phyloP scores from a whole-genome alignment of 2,329 filamentous ascomycete genomes.

The Claviceps fusiformis region DNA sequence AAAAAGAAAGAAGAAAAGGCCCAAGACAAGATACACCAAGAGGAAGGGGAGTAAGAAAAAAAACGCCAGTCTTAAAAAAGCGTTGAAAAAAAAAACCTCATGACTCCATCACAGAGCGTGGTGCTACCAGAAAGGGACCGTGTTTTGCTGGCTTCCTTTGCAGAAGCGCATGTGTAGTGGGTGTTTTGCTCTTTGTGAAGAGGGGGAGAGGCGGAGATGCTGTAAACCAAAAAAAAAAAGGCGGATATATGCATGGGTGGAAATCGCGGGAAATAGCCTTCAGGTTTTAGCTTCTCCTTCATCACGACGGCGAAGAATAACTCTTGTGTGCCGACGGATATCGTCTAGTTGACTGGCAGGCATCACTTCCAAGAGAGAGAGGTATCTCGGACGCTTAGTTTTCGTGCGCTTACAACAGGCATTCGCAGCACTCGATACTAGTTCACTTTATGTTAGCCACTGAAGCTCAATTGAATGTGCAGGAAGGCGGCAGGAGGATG shows the following conservation, averaged over 20 bases:
- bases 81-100: background rate
- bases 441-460: background rate
- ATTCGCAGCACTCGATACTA: constrained; percentile 29
- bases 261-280: background rate
- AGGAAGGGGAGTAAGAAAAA: background rate
- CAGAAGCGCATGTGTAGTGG: background rate
- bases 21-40: background rate
- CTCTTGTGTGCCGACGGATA: background rate
- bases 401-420: constrained; percentile 17
- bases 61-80: background rate
- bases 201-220: background rate
- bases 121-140: background rate
- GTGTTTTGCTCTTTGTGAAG: too few relatives aligned
- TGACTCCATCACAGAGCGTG: background rate
- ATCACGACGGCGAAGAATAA: background rate
- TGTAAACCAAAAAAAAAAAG: background rate
- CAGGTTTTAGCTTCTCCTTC: background rate
- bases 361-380: background rate
- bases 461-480: background rate
- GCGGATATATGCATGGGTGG: background rate
- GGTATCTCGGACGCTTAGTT: background rate
- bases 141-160: background rate
- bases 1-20: background rate
- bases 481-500: background rate
- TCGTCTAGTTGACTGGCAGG: background rate